These are phyloP conservation scores for Erigeron canadensis DNA, from an alignment of 129 eudicot genomes.

Conservation along the genomic window DNA sequence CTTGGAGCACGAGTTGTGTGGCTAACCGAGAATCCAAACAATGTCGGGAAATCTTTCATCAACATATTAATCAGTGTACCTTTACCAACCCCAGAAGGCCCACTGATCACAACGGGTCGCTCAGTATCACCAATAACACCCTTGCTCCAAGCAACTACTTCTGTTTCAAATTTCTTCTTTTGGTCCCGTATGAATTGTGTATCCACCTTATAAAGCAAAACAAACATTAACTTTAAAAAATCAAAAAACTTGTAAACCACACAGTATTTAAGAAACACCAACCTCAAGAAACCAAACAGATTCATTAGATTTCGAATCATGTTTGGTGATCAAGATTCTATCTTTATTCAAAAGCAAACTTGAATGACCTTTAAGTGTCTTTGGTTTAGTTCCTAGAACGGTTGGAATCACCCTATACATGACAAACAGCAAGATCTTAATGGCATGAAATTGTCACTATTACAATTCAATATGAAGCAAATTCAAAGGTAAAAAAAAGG, in stretches of 20 bases:
- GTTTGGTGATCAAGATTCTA: constrained; percentile 67
- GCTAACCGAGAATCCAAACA: constrained; percentile 97
- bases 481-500: neutral
- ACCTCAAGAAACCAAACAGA: constrained; percentile 97
- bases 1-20: constrained; percentile 96
- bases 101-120: constrained; percentile 82
- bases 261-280: constrained; percentile 11
- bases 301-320: constrained; percentile 46
- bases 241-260: neutral
- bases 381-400: constrained; percentile 76
- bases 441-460: neutral
- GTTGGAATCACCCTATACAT: constrained; percentile 67
- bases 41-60: constrained; percentile 79
- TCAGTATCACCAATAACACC: constrained; percentile 68
- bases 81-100: constrained; percentile 98
- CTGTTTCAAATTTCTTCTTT: constrained; percentile 41
- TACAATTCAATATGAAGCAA: neutral
- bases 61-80: constrained; percentile 67
- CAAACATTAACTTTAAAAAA: neutral
- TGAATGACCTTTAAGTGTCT: constrained; percentile 48
- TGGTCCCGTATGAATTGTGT: constrained; percentile 67
- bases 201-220: constrained; percentile 47
- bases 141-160: constrained; percentile 93
- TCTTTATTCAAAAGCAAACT: constrained; percentile 58
- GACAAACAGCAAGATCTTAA: constrained; percentile 16